phyloP scores from a whole-genome alignment of 768 basidiomycete species.

The Kwoniella botswanensis region DNA sequence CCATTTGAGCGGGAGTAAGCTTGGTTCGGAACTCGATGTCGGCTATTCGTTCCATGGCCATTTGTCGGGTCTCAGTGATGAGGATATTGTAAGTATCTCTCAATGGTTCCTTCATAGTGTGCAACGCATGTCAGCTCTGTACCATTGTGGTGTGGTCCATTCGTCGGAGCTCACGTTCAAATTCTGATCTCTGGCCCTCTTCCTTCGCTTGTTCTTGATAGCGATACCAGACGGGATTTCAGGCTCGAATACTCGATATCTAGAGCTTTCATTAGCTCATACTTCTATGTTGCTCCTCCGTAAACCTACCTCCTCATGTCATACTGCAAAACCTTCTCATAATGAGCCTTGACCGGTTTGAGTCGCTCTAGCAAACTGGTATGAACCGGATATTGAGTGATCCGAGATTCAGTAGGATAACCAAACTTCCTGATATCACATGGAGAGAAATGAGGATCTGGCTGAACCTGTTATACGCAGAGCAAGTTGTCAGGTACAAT shows the following conservation, averaged over 20 bases:
- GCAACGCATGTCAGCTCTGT: background rate
- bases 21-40: slow-evolving; percentile 30
- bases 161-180: slow-evolving; percentile 43
- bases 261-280: background rate
- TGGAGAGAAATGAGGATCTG: slow-evolving; percentile 51
- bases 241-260: slow-evolving; percentile 53
- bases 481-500: too few species aligned
- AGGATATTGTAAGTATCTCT: slow-evolving; percentile 46
- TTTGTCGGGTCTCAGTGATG: slow-evolving; percentile 33
- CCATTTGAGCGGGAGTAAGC: slow-evolving; percentile 36
- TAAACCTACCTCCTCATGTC: slow-evolving; percentile 50
- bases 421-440: slow-evolving; percentile 35
- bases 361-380: slow-evolving; percentile 34
- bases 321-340: slow-evolving; percentile 44
- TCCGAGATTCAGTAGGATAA: slow-evolving; percentile 42
- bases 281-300: too few species aligned
- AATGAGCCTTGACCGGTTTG: slow-evolving; percentile 49
- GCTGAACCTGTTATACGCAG: slow-evolving; percentile 39
- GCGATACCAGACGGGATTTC: slow-evolving; percentile 56
- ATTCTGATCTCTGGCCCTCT: slow-evolving; percentile 52
- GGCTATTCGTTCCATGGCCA: slow-evolving; percentile 32
- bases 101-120: slow-evolving; percentile 40
- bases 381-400: slow-evolving; percentile 34
- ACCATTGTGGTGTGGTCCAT: background rate
- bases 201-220: slow-evolving; percentile 46